Evolutionary conservation across 106 monocot species (phyloP).

Genomic region (Amphibolis antarctica): DNA sequence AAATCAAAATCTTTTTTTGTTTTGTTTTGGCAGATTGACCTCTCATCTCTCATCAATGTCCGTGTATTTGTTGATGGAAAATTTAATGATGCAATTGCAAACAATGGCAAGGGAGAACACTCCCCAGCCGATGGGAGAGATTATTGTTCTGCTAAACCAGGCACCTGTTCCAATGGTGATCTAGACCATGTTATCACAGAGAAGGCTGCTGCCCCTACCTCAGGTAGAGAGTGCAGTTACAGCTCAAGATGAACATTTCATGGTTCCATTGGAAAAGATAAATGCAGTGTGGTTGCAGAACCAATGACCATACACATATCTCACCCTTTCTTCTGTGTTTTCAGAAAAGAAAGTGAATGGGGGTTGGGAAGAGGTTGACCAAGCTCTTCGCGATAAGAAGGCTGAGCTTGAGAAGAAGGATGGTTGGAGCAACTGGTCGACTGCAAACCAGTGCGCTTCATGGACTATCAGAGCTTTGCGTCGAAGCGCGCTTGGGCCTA

Average conservation of each 20-base stretch:
- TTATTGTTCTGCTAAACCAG: slow-evolving; percentile 1
- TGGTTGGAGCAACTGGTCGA: slow-evolving; percentile 21
- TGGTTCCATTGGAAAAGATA: background rate
- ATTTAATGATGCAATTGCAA: background rate
- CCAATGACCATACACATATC: background rate
- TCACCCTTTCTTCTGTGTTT: background rate
- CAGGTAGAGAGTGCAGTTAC: slow-evolving; percentile 6
- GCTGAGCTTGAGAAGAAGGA: slow-evolving; percentile 26
- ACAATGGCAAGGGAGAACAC: slow-evolving; percentile 1
- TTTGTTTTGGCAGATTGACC: slow-evolving; percentile 44
- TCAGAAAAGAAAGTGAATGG: slow-evolving; percentile 13
- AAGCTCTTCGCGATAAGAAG: slow-evolving; percentile 33
- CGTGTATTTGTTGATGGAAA: slow-evolving; percentile 35
- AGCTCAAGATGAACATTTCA: too few species aligned
- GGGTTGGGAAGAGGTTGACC: slow-evolving; percentile 38
- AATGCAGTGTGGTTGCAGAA: too few species aligned
- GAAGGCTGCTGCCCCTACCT: background rate
- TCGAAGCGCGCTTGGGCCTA: slow-evolving; percentile 17
- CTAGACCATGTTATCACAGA: background rate
- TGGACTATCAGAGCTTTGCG: slow-evolving; percentile 20
- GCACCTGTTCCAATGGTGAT: background rate
- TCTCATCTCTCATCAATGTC: slow-evolving; percentile 63
- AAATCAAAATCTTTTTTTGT: background rate
- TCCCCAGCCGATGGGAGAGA: slow-evolving; percentile 4
- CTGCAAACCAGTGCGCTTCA: slow-evolving; percentile 6